phyloP scores from a whole-genome alignment of 139 green algal genomes.

The Ettlia oleoabundans region DNA sequence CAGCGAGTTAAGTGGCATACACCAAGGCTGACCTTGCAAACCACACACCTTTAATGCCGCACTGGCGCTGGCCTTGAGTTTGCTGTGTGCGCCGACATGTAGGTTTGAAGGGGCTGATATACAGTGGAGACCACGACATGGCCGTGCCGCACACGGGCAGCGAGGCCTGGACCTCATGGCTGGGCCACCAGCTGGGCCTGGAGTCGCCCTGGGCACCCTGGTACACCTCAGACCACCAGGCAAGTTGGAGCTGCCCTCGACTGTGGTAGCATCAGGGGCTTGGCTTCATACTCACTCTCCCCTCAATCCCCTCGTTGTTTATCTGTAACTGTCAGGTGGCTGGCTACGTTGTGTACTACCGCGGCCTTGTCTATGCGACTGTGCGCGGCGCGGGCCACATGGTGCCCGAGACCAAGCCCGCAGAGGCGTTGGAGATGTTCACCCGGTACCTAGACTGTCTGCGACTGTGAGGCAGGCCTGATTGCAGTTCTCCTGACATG shows the following conservation, averaged over 20 bases:
- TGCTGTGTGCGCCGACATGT: background rate
- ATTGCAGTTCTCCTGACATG: too few relatives aligned
- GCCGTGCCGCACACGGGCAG: slow-evolving; percentile 81
- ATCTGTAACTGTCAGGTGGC: too few relatives aligned
- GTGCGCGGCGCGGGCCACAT: slow-evolving; percentile 83
- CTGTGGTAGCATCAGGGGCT: too few relatives aligned
- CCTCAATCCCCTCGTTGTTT: too few relatives aligned
- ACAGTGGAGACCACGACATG: slow-evolving; percentile 85
- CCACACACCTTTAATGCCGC: too few relatives aligned
- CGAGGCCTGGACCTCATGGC: slow-evolving; percentile 70
- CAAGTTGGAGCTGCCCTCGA: too few relatives aligned
- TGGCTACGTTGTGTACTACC: slow-evolving; percentile 70
- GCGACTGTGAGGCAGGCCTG: background rate
- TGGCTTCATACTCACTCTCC: too few relatives aligned
- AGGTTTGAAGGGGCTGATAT: slow-evolving; percentile 76
- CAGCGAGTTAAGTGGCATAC: too few relatives aligned
- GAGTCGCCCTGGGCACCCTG: slow-evolving; percentile 63
- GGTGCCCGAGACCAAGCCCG: slow-evolving; percentile 79
- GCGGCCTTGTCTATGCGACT: slow-evolving; percentile 74
- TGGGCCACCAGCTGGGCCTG: slow-evolving; percentile 51
- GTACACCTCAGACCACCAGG: slow-evolving; percentile 51
- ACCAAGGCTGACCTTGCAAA: background rate
- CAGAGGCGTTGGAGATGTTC: slow-evolving; percentile 71
- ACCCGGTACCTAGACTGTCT: slow-evolving; percentile 49
- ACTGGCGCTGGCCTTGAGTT: too few relatives aligned